Evolutionary conservation across 2,329 filamentous ascomycete species (phyloP).

Genomic region (Aspergillus ruber): DNA sequence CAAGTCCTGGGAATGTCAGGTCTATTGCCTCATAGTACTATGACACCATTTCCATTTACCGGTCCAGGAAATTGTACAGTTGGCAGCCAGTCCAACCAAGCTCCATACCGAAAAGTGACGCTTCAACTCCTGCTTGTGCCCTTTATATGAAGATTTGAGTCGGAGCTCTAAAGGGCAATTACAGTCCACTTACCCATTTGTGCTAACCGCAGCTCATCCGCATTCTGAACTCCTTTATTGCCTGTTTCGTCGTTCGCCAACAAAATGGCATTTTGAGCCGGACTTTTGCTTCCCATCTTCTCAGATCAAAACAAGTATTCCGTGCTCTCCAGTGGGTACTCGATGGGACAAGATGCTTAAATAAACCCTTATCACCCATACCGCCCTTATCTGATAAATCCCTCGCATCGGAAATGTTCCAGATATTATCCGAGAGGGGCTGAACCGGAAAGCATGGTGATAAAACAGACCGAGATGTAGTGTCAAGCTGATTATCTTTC

Average conservation of each 20-base stretch:
- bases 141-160: constrained; percentile 17
- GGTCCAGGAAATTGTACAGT: constrained; percentile 48
- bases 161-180: neutral
- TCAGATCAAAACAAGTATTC: neutral
- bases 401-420: neutral
- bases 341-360: neutral
- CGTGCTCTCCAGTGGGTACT: too few relatives aligned
- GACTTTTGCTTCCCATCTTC: neutral
- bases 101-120: constrained; percentile 45
- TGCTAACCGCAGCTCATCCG: constrained; percentile 38
- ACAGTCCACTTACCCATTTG: constrained; percentile 36
- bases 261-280: neutral
- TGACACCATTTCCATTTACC: constrained; percentile 16
- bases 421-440: neutral
- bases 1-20: constrained; percentile 23
- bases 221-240: constrained; percentile 18
- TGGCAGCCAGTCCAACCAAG: constrained; percentile 45
- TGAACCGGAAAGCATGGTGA: neutral
- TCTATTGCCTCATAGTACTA: neutral
- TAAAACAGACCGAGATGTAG: too few relatives aligned
- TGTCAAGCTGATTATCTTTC: too few relatives aligned
- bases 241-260: neutral
- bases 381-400: neutral
- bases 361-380: neutral
- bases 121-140: constrained; percentile 45